phyloP scores from a whole-genome alignment of 139 green algal genomes.

The Zygnema circumcarinatum region DNA sequence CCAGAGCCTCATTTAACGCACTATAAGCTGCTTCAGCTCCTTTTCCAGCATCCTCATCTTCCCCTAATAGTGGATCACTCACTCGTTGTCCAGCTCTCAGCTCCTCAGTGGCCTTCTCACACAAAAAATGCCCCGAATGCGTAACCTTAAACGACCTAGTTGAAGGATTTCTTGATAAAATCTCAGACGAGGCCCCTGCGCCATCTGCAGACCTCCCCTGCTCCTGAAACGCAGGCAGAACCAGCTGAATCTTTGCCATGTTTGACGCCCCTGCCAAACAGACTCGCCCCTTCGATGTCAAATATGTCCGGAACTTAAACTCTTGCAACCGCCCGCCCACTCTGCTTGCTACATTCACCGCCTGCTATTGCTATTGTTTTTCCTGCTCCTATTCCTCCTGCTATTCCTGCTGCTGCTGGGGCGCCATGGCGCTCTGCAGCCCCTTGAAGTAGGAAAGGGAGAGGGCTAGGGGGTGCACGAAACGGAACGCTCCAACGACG shows the following conservation, averaged over 20 bases:
- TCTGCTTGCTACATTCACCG: too few species aligned
- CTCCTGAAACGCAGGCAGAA: background rate
- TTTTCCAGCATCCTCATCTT: background rate
- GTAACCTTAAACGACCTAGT: background rate
- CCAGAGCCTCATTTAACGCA: background rate
- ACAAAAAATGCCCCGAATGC: background rate
- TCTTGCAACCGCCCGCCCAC: too few species aligned
- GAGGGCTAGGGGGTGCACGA: too few species aligned
- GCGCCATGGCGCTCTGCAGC: too few species aligned
- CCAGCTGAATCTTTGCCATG: background rate
- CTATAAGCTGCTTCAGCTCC: background rate
- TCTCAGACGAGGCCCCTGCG: background rate
- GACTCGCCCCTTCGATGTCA: too few species aligned
- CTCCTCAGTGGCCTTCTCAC: background rate
- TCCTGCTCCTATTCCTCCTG: too few species aligned
- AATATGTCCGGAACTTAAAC: too few species aligned
- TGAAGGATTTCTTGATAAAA: background rate
- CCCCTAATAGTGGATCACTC: background rate
- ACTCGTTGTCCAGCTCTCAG: background rate
- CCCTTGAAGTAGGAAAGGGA: too few species aligned
- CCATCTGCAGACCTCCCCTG: background rate
- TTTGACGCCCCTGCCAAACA: too few species aligned
- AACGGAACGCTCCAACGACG: too few species aligned
- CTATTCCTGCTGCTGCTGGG: too few species aligned
- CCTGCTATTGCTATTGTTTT: too few species aligned